These are phyloP conservation scores for Rhynchospora tenuis DNA, from an alignment of 176 grass and related monocot genomes.

Conservation along the genomic window DNA sequence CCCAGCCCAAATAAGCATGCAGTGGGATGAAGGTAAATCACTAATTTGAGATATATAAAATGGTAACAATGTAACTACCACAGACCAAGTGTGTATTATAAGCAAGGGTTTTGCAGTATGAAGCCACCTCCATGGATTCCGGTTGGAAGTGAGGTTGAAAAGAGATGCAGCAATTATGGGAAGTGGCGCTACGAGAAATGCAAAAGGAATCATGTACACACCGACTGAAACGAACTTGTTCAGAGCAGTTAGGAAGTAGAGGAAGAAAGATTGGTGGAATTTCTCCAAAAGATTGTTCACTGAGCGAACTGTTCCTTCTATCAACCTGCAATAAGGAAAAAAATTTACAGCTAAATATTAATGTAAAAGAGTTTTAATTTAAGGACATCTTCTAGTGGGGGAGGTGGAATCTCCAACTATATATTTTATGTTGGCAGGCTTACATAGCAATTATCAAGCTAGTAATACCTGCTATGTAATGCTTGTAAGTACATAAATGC, in stretches of 20 bases:
- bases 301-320: slow-evolving; percentile 81
- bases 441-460: background rate
- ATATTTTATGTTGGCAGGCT: background rate
- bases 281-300: slow-evolving; percentile 95
- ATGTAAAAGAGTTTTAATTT: background rate
- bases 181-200: slow-evolving; percentile 61
- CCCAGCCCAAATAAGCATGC: slow-evolving; percentile 48
- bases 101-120: slow-evolving; percentile 60
- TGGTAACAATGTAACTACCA: slow-evolving; percentile 57
- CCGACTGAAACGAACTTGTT: slow-evolving; percentile 94
- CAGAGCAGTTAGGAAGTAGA: slow-evolving; percentile 83
- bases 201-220: slow-evolving; percentile 97
- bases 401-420: background rate
- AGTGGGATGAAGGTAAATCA: slow-evolving; percentile 27
- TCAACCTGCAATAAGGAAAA: slow-evolving; percentile 54
- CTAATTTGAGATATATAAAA: slow-evolving; percentile 58
- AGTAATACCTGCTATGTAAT: background rate
- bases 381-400: background rate
- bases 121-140: slow-evolving; percentile 82
- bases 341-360: background rate
- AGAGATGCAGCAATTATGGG: slow-evolving; percentile 85
- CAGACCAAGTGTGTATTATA: slow-evolving; percentile 77
- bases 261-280: slow-evolving; percentile 98
- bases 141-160: slow-evolving; percentile 32
- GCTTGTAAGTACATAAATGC: background rate